Conservation (phyloP, 257 asterid genomes). For the Eucommia ulmoides region DNA sequence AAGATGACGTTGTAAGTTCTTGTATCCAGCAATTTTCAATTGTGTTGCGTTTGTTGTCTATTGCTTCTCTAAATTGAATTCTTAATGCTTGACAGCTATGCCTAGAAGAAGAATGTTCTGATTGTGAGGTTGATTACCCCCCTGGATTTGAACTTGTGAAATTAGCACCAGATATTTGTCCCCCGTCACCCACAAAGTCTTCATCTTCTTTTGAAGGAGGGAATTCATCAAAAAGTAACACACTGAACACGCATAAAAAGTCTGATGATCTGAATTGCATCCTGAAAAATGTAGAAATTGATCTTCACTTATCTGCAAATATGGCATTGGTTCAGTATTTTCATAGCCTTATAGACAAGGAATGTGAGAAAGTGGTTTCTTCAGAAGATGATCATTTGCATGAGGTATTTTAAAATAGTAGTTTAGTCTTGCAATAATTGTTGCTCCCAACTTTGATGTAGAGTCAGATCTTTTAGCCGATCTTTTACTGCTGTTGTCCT, state of each 20-base stretch:
- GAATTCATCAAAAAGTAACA: constrained; percentile 13
- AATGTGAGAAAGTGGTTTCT: constrained; percentile 41
- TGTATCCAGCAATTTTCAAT: constrained; percentile 11
- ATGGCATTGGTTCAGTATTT: constrained; percentile 32
- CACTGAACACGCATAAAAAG: constrained; percentile 9
- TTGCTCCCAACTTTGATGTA: no score
- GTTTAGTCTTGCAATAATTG: no score
- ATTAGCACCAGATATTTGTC: constrained; percentile 21
- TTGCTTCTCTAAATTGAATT: constrained; percentile 16
- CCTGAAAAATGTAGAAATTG: constrained; percentile 44
- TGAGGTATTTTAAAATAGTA: constrained; percentile 41
- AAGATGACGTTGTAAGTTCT: constrained; percentile 39
- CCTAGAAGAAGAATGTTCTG: constrained; percentile 29
- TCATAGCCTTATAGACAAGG: constrained; percentile 41
- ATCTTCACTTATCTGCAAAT: constrained; percentile 61
- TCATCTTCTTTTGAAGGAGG: constrained; percentile 18
- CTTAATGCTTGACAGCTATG: constrained; percentile 32
- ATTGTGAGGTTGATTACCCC: constrained; percentile 52
- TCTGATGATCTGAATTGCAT: constrained; percentile 26
- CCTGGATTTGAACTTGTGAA: constrained; percentile 61
- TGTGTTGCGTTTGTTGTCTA: constrained; percentile 10
- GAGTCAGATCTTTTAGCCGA: neutral
- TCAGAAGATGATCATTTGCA: constrained; percentile 13
- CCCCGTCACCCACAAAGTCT: constrained; percentile 18
- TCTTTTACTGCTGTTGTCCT: neutral